A percentile compares a stretch with the other conserved stretches of the same genome.
Conservation (phyloP, 805 yeast species). For the Barnettozyma pratensis region DNA sequence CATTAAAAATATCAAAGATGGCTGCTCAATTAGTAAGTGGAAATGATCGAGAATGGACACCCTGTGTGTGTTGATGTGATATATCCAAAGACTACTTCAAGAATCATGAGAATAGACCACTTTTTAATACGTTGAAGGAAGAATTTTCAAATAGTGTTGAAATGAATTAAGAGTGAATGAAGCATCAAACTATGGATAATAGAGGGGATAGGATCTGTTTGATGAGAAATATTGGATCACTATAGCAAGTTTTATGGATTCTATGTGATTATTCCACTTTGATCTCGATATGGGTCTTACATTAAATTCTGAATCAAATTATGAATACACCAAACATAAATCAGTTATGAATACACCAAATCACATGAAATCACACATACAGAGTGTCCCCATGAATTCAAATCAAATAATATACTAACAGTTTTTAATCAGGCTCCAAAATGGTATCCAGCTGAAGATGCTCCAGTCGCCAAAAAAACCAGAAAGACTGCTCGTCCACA, state of each 20-base stretch:
- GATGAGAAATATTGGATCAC: no score
- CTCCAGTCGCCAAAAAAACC: slow-evolving; percentile 79
- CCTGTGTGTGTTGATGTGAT: no score
- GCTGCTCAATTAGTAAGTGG: slow-evolving; percentile 30
- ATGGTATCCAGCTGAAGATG: slow-evolving; percentile 94
- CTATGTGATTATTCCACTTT: no score
- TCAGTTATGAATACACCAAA: background rate
- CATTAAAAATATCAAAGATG: slow-evolving; percentile 19
- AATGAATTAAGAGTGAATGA: background rate
- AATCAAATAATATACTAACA: slow-evolving; percentile 4
- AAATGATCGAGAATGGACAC: background rate
- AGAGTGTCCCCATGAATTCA: background rate
- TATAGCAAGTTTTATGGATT: no score
- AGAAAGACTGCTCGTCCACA: slow-evolving; percentile 93
- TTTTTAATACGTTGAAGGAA: no score
- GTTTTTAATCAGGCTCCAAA: slow-evolving; percentile 55
- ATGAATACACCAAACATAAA: background rate
- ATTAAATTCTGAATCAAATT: no score
- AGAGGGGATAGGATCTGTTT: no score
- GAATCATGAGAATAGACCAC: no score
- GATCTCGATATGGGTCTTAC: no score
- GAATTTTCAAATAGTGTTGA: background rate
- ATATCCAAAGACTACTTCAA: no score
- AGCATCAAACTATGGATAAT: no score
- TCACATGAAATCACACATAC: background rate